phyloP scores from a whole-genome alignment of 352 stramenopile species.

The Pythium chondricola region DNA sequence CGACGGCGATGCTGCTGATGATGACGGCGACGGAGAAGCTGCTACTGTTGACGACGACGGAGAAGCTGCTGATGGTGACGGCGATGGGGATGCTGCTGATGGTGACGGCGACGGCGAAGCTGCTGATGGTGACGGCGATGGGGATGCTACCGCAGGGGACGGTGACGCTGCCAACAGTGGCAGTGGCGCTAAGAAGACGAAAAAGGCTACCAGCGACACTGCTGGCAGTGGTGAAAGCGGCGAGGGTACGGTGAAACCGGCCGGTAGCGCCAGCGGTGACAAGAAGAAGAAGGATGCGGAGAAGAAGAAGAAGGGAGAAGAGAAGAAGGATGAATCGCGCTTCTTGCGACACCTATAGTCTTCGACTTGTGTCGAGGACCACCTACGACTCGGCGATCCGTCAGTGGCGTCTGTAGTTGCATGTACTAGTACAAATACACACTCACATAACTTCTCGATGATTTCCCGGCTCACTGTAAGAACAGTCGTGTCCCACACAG shows the following conservation, averaged over 20 bases:
- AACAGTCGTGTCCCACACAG: slow-evolving; percentile 24
- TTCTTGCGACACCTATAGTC: no score
- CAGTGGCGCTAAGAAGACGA: no score
- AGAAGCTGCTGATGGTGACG: background rate
- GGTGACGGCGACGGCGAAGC: background rate
- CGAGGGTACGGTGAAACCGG: background rate
- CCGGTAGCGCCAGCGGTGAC: background rate
- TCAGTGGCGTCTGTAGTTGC: no score
- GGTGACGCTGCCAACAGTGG: no score
- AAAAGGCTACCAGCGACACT: background rate
- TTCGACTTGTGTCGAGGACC: no score
- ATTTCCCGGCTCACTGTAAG: slow-evolving; percentile 13
- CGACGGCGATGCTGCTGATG: background rate
- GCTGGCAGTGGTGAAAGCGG: background rate
- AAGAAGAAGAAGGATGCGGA: background rate
- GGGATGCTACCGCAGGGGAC: background rate
- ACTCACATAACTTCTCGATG: no score
- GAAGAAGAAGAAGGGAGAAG: background rate
- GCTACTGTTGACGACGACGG: background rate
- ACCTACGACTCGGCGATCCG: no score
- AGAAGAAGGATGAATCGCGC: background rate
- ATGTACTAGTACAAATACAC: no score
- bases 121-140: background rate
- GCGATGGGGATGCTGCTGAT: background rate
- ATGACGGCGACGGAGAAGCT: background rate